A percentile compares a stretch with the other conserved stretches of the same genome.
Conservation (phyloP, 805 yeast species). For the Diddensiella transvaalensis region DNA sequence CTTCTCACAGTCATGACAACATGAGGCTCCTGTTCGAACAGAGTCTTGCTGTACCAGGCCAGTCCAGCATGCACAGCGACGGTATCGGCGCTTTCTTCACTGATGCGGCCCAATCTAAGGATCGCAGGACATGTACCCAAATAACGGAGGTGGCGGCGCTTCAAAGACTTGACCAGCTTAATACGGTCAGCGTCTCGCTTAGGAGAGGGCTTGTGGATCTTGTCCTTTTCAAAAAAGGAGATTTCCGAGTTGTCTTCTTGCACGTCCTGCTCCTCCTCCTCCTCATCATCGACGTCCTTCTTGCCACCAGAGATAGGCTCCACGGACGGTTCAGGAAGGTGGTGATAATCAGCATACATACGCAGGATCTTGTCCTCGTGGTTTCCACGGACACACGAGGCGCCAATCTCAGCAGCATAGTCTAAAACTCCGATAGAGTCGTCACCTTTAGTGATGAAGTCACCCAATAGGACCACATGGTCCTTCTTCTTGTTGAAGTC, state of each 20-base stretch:
- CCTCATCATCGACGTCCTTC: neutral
- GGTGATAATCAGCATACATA: constrained; percentile 60
- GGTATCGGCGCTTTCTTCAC: constrained; percentile 36
- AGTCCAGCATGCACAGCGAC: constrained; percentile 84
- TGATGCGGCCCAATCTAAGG: constrained; percentile 54
- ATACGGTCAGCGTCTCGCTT: constrained; percentile 17
- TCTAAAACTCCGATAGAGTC: constrained; percentile 68
- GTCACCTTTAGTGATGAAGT: constrained; percentile 81
- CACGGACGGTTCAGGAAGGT: constrained; percentile 33
- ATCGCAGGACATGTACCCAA: constrained; percentile 64
- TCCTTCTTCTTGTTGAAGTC: constrained; percentile 43
- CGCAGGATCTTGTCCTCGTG: constrained; percentile 75
- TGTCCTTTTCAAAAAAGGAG: neutral
- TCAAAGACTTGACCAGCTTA: constrained; percentile 49
- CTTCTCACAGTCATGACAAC: constrained; percentile 69
- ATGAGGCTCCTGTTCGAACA: constrained; percentile 56
- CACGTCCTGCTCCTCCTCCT: neutral
- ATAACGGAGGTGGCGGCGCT: constrained; percentile 58
- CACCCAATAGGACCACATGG: constrained; percentile 71
- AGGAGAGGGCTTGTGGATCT: neutral
- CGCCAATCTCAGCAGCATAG: constrained; percentile 52
- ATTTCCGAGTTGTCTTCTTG: neutral
- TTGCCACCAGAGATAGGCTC: constrained; percentile 1
- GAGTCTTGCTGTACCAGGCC: constrained; percentile 52
- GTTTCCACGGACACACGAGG: constrained; percentile 81